Evolutionary conservation across 1,284 basidiomycete genomes (phyloP).

Genomic region (Melampsora americana): DNA sequence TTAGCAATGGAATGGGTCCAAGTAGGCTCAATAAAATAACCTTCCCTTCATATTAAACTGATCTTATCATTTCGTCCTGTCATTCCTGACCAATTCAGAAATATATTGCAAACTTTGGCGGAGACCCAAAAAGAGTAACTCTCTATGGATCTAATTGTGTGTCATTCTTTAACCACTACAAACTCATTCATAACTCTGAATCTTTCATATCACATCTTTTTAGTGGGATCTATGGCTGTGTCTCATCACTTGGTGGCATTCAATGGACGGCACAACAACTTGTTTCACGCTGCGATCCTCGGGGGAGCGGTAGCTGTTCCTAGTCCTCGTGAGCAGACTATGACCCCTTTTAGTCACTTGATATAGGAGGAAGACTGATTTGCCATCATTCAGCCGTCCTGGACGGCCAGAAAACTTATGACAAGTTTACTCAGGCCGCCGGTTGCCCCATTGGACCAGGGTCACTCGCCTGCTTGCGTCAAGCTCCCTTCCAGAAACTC

Average conservation of each 20-base stretch:
- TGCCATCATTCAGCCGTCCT: background rate
- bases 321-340: background rate
- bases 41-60: background rate
- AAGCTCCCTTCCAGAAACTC: background rate
- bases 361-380: background rate
- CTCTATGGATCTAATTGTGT: background rate
- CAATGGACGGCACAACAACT: background rate
- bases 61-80: background rate
- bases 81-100: background rate
- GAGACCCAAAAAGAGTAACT: background rate
- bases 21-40: background rate
- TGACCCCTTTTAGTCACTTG: background rate
- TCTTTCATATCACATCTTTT: background rate
- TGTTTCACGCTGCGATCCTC: background rate
- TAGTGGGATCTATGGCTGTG: background rate
- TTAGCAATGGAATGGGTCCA: conserved; percentile 28
- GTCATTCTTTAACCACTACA: background rate
- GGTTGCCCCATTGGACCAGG: background rate
- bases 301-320: background rate
- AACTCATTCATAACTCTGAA: background rate
- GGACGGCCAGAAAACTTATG: background rate
- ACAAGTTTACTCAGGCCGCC: background rate
- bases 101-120: conserved; percentile 10
- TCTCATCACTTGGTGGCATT: conserved; percentile 1
- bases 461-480: background rate